phyloP scores from a whole-genome alignment of 176 grass and related monocot species.

The Musa acuminata region DNA sequence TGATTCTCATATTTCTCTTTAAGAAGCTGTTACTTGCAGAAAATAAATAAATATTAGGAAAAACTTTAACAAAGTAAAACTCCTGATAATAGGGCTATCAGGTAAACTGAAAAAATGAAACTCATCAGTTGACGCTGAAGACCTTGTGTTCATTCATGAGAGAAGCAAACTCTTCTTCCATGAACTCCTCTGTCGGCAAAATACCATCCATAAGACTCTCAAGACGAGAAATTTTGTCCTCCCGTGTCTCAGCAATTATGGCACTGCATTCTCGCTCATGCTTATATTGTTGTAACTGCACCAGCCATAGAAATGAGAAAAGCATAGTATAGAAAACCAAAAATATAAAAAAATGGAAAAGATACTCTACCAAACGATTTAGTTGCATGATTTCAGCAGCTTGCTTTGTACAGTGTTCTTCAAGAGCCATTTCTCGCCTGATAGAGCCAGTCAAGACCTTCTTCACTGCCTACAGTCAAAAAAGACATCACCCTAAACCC shows the following conservation, averaged over 20 bases:
- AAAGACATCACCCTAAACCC: not conserved
- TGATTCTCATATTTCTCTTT: slow-evolving; percentile 84
- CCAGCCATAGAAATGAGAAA: slow-evolving; percentile 22
- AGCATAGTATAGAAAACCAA: not conserved
- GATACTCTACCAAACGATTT: slow-evolving; percentile 61
- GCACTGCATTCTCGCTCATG: slow-evolving; percentile 96
- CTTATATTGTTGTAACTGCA: slow-evolving; percentile 90
- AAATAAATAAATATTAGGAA: slow-evolving; percentile 15
- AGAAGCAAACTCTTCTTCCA: slow-evolving; percentile 75
- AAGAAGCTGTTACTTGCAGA: slow-evolving; percentile 52
- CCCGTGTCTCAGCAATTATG: slow-evolving; percentile 78
- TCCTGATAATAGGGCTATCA: not conserved
- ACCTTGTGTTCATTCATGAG: slow-evolving; percentile 92
- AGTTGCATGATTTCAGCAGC: slow-evolving; percentile 74
- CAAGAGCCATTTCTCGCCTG: slow-evolving; percentile 88
- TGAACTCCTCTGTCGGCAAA: slow-evolving; percentile 81
- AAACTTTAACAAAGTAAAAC: slow-evolving; percentile 9
- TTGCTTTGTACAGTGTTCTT: slow-evolving; percentile 79
- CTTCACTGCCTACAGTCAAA: slow-evolving; percentile 60
- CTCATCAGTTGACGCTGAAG: not conserved
- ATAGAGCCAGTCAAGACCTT: slow-evolving; percentile 84
- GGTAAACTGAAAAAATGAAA: slow-evolving; percentile 4
- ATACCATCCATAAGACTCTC: slow-evolving; percentile 98
- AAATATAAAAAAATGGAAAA: not conserved
- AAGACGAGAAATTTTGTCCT: slow-evolving; percentile 92